phyloP scores from a whole-genome alignment of 176 grass and related monocot genomes.

The Ampelocalamus luodianensis region DNA sequence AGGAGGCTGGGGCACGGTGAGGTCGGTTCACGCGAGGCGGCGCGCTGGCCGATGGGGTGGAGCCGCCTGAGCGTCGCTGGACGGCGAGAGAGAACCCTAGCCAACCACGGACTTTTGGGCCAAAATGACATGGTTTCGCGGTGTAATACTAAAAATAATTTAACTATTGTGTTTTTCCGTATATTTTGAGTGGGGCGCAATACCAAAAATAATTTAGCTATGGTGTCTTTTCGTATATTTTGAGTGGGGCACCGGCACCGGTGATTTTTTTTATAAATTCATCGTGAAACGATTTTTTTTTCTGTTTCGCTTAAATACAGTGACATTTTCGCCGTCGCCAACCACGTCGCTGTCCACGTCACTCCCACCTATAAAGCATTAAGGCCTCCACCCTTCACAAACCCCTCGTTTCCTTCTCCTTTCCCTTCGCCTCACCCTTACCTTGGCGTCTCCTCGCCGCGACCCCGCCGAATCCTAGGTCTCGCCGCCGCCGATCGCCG shows the following conservation, averaged over 20 bases:
- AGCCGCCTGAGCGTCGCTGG: not conserved
- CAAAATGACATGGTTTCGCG: no score
- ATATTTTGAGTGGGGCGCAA: no score
- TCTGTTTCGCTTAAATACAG: no score
- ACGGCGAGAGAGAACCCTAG: conserved; percentile 35
- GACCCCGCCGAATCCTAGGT: conserved; percentile 28
- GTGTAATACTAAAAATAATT: no score
- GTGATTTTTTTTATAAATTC: no score
- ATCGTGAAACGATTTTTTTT: no score
- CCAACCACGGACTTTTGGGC: conserved; percentile 34
- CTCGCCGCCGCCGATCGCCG: conserved; percentile 2
- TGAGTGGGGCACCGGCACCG: no score
- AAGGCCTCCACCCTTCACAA: conserved; percentile 3
- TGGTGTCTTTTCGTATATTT: no score
- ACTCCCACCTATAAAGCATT: conserved; percentile 37
- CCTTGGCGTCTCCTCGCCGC: conserved; percentile 44
- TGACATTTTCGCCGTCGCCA: not conserved
- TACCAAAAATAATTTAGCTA: no score
- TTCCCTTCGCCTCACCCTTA: not conserved
- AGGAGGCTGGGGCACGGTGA: not conserved
- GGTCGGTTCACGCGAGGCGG: conserved; percentile 29
- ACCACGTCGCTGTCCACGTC: conserved; percentile 63
- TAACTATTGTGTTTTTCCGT: no score
- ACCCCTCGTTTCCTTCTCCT: conserved; percentile 12
- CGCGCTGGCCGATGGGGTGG: not conserved